These are phyloP conservation scores for Neurospora sp. DNA, from an alignment of 495 filamentous ascomycete genomes.

Conservation along the genomic window DNA sequence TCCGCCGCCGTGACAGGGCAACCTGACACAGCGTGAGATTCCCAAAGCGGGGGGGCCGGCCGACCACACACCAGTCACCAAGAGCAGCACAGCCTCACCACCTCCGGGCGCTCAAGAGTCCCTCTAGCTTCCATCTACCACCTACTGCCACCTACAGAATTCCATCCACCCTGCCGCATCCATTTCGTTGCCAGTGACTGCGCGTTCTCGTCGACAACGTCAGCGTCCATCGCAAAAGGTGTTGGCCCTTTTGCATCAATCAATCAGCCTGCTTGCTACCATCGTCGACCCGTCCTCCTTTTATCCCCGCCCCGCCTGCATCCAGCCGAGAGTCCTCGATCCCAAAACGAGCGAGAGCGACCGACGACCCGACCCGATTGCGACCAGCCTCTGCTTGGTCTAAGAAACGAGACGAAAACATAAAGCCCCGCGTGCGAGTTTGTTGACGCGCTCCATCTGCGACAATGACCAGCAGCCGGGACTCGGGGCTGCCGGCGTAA, in stretches of 20 bases:
- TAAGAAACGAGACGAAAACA: conserved; percentile 1
- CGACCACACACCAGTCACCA: not conserved
- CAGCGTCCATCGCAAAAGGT: not conserved
- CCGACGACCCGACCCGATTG: not conserved
- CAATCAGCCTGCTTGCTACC: not conserved
- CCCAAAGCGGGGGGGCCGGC: conserved; percentile 14
- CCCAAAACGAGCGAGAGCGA: not conserved
- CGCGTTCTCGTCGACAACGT: conserved; percentile 1
- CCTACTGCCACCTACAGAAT: not conserved
- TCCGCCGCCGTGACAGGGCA: not conserved
- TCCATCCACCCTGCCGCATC: not conserved
- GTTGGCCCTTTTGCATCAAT: not conserved
- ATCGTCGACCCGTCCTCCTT: not conserved
- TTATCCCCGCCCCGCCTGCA: not conserved
- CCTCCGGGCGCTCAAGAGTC: conserved; percentile 5
- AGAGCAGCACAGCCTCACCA: conserved; percentile 24
- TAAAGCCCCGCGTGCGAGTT: conserved; percentile 5
- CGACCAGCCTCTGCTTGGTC: conserved; percentile 5
- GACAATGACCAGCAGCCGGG: conserved; percentile 22
- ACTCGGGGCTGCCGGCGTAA: conserved; percentile 22
- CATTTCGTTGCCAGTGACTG: conserved; percentile 1
- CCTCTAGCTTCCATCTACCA: conserved; percentile 4
- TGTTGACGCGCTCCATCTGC: conserved; percentile 5
- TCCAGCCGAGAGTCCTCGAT: conserved; percentile 1
- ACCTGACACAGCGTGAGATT: not conserved